Base-by-base conservation (phyloP, 129 eudicot genomes). In the Pittosporum tobira region DNA sequence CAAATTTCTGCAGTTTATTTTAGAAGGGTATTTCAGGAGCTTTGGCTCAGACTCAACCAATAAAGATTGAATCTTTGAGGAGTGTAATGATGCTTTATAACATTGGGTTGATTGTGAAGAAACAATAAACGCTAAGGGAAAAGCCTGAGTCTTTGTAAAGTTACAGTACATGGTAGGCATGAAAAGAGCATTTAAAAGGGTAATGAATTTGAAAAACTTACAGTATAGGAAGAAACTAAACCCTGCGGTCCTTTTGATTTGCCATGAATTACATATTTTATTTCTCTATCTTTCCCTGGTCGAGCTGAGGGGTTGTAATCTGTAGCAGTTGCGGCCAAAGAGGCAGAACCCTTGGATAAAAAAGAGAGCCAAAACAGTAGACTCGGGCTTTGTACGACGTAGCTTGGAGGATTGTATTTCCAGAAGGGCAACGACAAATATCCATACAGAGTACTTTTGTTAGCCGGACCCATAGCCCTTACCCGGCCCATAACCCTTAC, bases 91-190 rank as follows among this genome's bases (percentile, higher is more conserved):
- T 34, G 61, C 73, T 30, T 55, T 70, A 18, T 68, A 37, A 62
- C 82, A 71, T 61, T 24, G 72, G 21, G 79, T 42, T 26, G 68
- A 81, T 22, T 59, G 75, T 2, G 88, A 73, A 53, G 77, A 82
- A 22, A 82, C 69, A 69, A 79, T 77, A 57, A 76, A 57, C 29
- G 77, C 87, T 57, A 79, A 51, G 5, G 95, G 91, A 34, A 82
- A 73, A 40, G 79, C 77, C 18, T 72, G 88, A 13, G 64, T 63
- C 68, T 87, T 87, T 30, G 95, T 62, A 36, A 85, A 59, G 50
- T 70, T 75, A 61, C 67, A 84, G 57, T 78, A 72, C 85, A 82
- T 82, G 44, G 13, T 71, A 53, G 48, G 66, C 53, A 65, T 44
- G 13, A 31, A 55, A 21, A 16, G 13, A 21, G 12, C 30, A 0